These are phyloP conservation scores for Sporothrix curviconia DNA, from an alignment of 2,329 filamentous ascomycete species.

Conservation along the genomic window DNA sequence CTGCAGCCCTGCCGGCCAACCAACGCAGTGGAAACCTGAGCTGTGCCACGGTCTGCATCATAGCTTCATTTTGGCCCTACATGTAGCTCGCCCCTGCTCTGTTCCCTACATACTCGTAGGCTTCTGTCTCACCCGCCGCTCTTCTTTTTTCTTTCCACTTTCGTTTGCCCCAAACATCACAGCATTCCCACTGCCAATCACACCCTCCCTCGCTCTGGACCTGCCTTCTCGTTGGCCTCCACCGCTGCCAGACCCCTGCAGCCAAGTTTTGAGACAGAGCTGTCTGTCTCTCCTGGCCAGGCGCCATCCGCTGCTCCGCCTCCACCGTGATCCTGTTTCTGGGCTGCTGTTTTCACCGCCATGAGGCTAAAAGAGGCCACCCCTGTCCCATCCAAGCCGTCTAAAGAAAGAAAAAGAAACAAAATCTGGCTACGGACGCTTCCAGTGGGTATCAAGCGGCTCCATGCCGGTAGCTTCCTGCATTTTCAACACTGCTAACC, in stretches of 20 bases:
- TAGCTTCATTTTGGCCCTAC: too few relatives aligned
- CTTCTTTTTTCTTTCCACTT: not conserved
- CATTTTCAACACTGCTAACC: not conserved
- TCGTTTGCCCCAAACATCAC: not conserved
- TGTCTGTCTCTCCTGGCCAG: not conserved
- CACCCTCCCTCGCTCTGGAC: slow-evolving; percentile 2
- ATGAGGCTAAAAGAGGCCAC: not conserved
- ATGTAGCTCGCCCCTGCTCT: too few relatives aligned
- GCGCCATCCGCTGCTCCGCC: not conserved
- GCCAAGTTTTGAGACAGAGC: not conserved
- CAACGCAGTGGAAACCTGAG: not conserved
- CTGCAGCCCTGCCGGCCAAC: slow-evolving; percentile 12
- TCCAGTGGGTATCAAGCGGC: slow-evolving; percentile 2
- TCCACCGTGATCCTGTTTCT: not conserved
- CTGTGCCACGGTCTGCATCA: not conserved
- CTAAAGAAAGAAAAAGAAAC: not conserved
- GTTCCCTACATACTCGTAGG: too few relatives aligned
- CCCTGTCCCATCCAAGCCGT: not conserved
- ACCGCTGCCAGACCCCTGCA: not conserved
- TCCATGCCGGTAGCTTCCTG: slow-evolving; percentile 4
- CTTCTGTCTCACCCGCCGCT: not conserved
- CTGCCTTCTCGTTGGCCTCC: slow-evolving; percentile 1
- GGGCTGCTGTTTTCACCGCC: not conserved
- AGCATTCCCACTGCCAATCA: not conserved
- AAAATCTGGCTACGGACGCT: not conserved